Evolutionary conservation across 768 basidiomycete species (phyloP).

Genomic region (Amanita fuliginea): DNA sequence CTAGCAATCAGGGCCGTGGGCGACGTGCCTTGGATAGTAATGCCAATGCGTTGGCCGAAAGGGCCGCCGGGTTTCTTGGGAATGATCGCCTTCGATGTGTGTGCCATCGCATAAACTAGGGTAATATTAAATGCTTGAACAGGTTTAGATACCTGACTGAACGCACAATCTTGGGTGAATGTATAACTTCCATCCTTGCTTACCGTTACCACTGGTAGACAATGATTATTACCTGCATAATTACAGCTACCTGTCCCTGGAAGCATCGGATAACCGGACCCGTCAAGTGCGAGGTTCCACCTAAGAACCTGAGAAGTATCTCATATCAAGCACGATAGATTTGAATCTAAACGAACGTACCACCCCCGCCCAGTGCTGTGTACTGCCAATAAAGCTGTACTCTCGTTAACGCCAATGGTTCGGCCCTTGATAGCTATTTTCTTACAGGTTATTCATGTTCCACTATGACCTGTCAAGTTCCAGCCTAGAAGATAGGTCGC

Average conservation of each 20-base stretch:
- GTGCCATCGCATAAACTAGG: constrained; percentile 61
- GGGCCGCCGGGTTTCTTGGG: constrained; percentile 61
- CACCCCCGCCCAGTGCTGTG: not conserved
- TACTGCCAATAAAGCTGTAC: constrained; percentile 4
- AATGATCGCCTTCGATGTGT: constrained; percentile 62
- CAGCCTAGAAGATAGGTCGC: not conserved
- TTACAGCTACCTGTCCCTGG: constrained; percentile 54
- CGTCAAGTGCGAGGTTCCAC: constrained; percentile 13
- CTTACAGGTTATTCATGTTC: constrained; percentile 57
- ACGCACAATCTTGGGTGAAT: constrained; percentile 41
- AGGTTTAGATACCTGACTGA: not conserved
- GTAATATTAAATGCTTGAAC: not conserved
- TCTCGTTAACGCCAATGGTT: not conserved
- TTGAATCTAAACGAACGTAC: constrained; percentile 1
- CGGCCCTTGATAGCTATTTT: not conserved
- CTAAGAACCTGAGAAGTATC: too few relatives aligned
- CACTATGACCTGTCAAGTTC: constrained; percentile 27
- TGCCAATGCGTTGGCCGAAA: constrained; percentile 58
- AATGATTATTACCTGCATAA: constrained; percentile 12
- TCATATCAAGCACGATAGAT: too few relatives aligned
- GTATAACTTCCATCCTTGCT: constrained; percentile 52
- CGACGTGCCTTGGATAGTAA: constrained; percentile 44
- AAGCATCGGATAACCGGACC: constrained; percentile 47
- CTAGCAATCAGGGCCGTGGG: constrained; percentile 49
- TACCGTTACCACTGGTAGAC: constrained; percentile 55